These are phyloP conservation scores for Ophiocordyceps sinensis DNA, from an alignment of 2,329 filamentous ascomycete species.

Conservation along the genomic window DNA sequence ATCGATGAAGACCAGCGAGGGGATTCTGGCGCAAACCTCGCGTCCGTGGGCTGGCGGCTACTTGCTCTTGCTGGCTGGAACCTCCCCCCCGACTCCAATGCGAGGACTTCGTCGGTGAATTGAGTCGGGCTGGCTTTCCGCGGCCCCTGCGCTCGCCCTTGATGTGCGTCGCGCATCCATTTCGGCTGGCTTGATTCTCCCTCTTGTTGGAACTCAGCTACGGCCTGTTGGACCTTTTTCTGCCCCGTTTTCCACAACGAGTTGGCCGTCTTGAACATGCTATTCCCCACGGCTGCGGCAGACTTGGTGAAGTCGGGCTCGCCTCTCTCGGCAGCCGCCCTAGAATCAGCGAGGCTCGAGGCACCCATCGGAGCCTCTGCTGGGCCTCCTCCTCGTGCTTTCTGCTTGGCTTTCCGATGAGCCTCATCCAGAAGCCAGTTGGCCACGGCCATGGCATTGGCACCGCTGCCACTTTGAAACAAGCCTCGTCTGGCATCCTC, in stretches of 20 bases:
- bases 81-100: constrained; percentile 55
- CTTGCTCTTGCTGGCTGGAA: constrained; percentile 27
- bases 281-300: constrained; percentile 70
- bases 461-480: constrained; percentile 61
- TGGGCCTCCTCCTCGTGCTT: constrained; percentile 39
- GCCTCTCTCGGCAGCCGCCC: constrained; percentile 34
- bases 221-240: constrained; percentile 84
- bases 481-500: constrained; percentile 74
- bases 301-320: constrained; percentile 68
- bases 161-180: constrained; percentile 76
- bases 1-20: constrained; percentile 36
- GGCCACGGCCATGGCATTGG: constrained; percentile 74
- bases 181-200: constrained; percentile 71
- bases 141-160: constrained; percentile 23
- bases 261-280: constrained; percentile 83
- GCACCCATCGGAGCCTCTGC: constrained; percentile 4
- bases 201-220: constrained; percentile 66
- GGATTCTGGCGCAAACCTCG: constrained; percentile 15
- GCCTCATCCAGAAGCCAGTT: constrained; percentile 85
- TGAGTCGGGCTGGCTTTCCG: constrained; percentile 13
- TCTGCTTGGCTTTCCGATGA: constrained; percentile 67
- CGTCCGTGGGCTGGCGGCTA: constrained; percentile 12
- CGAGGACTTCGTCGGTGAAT: constrained; percentile 59
- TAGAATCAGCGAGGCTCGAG: constrained; percentile 9
- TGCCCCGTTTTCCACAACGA: constrained; percentile 89